phyloP scores from a whole-genome alignment of 1,139 yeast species.

The Candida glucosophila region DNA sequence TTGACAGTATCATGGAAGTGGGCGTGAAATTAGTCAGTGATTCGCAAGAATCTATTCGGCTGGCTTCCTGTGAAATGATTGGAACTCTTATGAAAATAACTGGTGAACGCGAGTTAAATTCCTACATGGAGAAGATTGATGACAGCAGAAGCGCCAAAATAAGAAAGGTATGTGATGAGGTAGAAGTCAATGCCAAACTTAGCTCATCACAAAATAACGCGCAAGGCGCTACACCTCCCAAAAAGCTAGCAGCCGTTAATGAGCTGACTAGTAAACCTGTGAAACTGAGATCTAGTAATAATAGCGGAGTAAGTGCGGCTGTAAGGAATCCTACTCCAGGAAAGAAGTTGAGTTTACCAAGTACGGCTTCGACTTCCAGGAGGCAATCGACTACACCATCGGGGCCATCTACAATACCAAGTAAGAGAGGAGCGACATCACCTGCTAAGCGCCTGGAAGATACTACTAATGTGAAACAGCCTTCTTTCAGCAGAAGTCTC shows the following conservation, averaged over 20 bases:
- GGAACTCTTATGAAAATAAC: constrained; percentile 78
- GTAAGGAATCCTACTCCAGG: constrained; percentile 4
- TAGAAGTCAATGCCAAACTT: constrained; percentile 10
- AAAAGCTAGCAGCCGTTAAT: constrained; percentile 7
- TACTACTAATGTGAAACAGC: constrained; percentile 17
- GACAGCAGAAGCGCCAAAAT: constrained; percentile 67
- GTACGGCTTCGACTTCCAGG: constrained; percentile 4
- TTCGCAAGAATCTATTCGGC: constrained; percentile 79
- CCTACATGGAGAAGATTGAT: constrained; percentile 61
- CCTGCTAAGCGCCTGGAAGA: constrained; percentile 44
- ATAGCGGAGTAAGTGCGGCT: constrained; percentile 2
- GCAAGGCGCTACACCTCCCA: constrained; percentile 5
- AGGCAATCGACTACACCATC: constrained; percentile 11
- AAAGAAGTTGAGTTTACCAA: no score
- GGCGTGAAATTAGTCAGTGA: constrained; percentile 64
- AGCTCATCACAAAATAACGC: no score
- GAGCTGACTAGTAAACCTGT: no score
- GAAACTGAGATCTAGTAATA: constrained; percentile 4
- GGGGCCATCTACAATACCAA: constrained; percentile 31
- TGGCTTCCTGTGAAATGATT: constrained; percentile 67
- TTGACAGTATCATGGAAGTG: constrained; percentile 47
- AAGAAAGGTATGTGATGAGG: constrained; percentile 45
- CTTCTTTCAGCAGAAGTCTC: constrained; percentile 26
- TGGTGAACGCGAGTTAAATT: constrained; percentile 62
- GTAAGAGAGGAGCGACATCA: constrained; percentile 59